These are phyloP conservation scores for Purpureocillium takamizusanense DNA, from an alignment of 2,329 filamentous ascomycete species.

Conservation along the genomic window DNA sequence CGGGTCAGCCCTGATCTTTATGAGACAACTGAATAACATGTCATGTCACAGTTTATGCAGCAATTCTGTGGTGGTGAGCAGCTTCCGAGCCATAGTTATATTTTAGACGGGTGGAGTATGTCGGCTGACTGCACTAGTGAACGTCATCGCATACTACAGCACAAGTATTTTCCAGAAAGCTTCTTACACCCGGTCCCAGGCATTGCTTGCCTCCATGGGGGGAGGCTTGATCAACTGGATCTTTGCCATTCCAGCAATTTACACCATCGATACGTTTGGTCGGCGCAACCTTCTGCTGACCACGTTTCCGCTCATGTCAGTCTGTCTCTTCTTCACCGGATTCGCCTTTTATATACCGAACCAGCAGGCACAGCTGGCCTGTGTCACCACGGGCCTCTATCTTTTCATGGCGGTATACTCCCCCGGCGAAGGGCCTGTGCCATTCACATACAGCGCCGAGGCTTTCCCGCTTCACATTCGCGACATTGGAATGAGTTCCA, in stretches of 20 bases:
- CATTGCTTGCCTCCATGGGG: constrained; percentile 45
- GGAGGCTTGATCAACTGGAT: constrained; percentile 49
- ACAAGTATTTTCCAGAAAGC: constrained; percentile 32
- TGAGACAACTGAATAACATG: too few species aligned
- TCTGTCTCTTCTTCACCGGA: constrained; percentile 43
- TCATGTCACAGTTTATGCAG: constrained; percentile 4
- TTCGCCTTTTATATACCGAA: constrained; percentile 35
- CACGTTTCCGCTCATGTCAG: constrained; percentile 49
- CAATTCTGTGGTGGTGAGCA: neutral
- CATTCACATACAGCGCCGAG: constrained; percentile 50
- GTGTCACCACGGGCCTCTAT: constrained; percentile 27
- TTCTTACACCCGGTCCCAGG: constrained; percentile 27
- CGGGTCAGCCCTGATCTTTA: too few species aligned
- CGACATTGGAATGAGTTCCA: constrained; percentile 43
- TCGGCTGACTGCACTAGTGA: constrained; percentile 21
- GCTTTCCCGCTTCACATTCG: constrained; percentile 48
- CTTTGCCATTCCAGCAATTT: constrained; percentile 47
- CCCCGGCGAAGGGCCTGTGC: constrained; percentile 48
- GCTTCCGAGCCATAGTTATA: neutral
- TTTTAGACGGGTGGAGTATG: too few species aligned
- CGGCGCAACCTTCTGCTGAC: constrained; percentile 45
- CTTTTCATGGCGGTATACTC: constrained; percentile 31
- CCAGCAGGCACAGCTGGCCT: constrained; percentile 16
- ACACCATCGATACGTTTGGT: constrained; percentile 50
- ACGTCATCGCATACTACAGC: constrained; percentile 48